Evolutionary conservation across 148 eudicot species (phyloP).

Genomic region (Tetragonia tetragonoides): DNA sequence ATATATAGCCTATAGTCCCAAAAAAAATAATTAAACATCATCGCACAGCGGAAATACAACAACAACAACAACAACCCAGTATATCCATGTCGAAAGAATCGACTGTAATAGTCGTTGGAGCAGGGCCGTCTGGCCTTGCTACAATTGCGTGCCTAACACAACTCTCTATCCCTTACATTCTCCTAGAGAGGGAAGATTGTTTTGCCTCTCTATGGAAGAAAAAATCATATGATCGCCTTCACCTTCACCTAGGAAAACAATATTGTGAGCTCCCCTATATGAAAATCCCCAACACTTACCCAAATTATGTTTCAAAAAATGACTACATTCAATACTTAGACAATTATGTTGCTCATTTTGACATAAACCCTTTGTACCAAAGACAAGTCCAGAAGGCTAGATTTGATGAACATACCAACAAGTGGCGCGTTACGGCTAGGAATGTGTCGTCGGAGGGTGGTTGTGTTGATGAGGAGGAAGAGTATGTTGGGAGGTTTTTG

Average conservation of each 20-base stretch:
- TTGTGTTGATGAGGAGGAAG: constrained; percentile 29
- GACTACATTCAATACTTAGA: constrained; percentile 55
- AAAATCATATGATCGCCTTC: constrained; percentile 64
- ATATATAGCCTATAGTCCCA: background rate
- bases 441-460: background rate
- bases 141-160: constrained; percentile 58
- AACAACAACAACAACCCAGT: background rate
- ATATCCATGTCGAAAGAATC: background rate
- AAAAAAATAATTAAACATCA: no score
- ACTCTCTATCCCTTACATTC: constrained; percentile 48
- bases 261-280: constrained; percentile 55
- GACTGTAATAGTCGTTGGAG: constrained; percentile 58
- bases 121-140: constrained; percentile 77
- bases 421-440: constrained; percentile 44
- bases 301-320: constrained; percentile 41
- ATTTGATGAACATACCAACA: constrained; percentile 32
- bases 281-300: constrained; percentile 38
- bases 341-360: constrained; percentile 53
- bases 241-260: constrained; percentile 64
- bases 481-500: constrained; percentile 53
- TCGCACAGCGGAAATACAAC: no score
- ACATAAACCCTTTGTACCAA: constrained; percentile 46
- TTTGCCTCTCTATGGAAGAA: constrained; percentile 70
- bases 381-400: constrained; percentile 42
- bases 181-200: constrained; percentile 71